phyloP scores from a whole-genome alignment of 768 basidiomycete genomes.

The Pulveroboletus sp. region DNA sequence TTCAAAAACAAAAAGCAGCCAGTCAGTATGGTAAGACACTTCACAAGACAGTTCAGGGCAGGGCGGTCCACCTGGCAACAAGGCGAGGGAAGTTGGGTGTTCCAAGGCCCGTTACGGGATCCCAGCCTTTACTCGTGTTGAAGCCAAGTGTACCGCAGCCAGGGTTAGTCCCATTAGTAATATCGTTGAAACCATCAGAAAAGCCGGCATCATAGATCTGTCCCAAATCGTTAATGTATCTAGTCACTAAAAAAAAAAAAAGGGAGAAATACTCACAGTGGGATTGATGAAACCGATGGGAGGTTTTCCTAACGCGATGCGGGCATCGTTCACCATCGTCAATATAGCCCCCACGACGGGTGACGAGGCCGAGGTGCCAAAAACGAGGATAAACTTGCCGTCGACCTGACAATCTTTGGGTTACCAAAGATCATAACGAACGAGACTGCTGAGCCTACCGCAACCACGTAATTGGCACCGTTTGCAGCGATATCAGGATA shows the following conservation, averaged over 20 bases:
- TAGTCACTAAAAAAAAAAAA: not conserved
- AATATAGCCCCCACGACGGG: slow-evolving; percentile 63
- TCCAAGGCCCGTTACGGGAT: slow-evolving; percentile 46
- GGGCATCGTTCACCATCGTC: slow-evolving; percentile 58
- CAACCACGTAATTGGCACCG: slow-evolving; percentile 34
- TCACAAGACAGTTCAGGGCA: slow-evolving; percentile 9
- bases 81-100: slow-evolving; percentile 39
- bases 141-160: slow-evolving; percentile 42
- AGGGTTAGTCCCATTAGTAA: slow-evolving; percentile 41
- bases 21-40: not conserved
- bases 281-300: slow-evolving; percentile 61
- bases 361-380: slow-evolving; percentile 54
- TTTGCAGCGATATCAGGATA: slow-evolving; percentile 61
- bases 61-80: slow-evolving; percentile 32
- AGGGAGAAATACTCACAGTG: slow-evolving; percentile 23
- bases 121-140: slow-evolving; percentile 28
- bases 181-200: slow-evolving; percentile 45
- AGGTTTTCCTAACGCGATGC: slow-evolving; percentile 40
- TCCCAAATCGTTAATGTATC: slow-evolving; percentile 17
- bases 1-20: not conserved
- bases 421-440: slow-evolving; percentile 12
- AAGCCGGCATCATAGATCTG: slow-evolving; percentile 38
- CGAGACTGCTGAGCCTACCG: slow-evolving; percentile 7
- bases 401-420: slow-evolving; percentile 23
- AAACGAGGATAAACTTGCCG: slow-evolving; percentile 38